A percentile compares a stretch with the other conserved stretches of the same genome.
Conservation (phyloP, 495 filamentous ascomycete species). For the Penicillium coprophilum region DNA sequence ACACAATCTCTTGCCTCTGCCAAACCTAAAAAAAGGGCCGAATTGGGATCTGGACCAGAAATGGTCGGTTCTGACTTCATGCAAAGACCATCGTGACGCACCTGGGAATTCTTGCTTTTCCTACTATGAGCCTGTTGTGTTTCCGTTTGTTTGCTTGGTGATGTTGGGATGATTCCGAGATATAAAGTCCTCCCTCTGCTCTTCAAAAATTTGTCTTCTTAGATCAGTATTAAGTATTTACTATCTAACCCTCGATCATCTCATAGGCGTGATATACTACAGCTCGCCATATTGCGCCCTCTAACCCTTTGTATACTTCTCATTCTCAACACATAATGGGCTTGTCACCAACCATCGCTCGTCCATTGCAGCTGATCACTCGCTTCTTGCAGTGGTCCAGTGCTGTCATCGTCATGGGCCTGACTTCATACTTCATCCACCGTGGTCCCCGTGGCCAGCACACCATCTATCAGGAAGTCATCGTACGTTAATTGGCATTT, state of each 20-base stretch:
- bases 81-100: slow-evolving; percentile 36
- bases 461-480: slow-evolving; percentile 55
- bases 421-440: slow-evolving; percentile 56
- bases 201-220: too few species aligned
- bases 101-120: slow-evolving; percentile 27
- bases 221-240: too few species aligned
- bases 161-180: neutral
- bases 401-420: slow-evolving; percentile 60
- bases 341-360: slow-evolving; percentile 31
- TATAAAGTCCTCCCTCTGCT: slow-evolving; percentile 12
- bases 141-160: slow-evolving; percentile 20
- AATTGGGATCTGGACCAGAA: slow-evolving; percentile 3
- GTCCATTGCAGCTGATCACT: slow-evolving; percentile 38
- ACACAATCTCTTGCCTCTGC: neutral
- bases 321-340: slow-evolving; percentile 25
- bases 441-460: slow-evolving; percentile 41
- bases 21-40: neutral
- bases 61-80: slow-evolving; percentile 25
- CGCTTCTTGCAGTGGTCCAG: slow-evolving; percentile 52
- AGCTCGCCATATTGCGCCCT: neutral
- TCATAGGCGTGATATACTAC: neutral
- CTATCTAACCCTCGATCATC: neutral
- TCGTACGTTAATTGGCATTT: slow-evolving; percentile 46
- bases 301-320: neutral
- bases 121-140: too few species aligned